phyloP scores from a whole-genome alignment of 345 rosid genomes.

The Rhodomyrtus tomentosa region DNA sequence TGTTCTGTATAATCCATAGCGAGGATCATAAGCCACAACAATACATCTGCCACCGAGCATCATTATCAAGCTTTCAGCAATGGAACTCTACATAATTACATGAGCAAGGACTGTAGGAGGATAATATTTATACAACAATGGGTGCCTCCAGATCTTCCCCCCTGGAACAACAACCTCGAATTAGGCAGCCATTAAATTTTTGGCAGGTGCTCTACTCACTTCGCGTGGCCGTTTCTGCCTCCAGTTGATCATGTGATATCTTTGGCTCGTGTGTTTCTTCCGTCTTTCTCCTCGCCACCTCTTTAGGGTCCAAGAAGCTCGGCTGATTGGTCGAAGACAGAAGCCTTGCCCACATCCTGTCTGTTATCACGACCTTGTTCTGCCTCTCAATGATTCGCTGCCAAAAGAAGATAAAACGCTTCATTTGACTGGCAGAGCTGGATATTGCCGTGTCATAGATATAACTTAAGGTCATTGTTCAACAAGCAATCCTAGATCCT shows the following conservation, averaged over 20 bases:
- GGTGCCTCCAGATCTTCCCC: background rate
- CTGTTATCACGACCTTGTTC: slow-evolving; percentile 57
- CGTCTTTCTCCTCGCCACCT: slow-evolving; percentile 6
- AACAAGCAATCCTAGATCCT: background rate
- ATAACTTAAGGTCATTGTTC: background rate
- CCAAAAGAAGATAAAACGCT: background rate
- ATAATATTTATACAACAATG: background rate
- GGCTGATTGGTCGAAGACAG: slow-evolving; percentile 73
- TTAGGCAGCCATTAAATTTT: background rate
- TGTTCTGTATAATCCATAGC: background rate
- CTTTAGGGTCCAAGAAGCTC: slow-evolving; percentile 39
- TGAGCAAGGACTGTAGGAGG: background rate
- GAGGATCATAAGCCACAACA: background rate
- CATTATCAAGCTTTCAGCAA: background rate
- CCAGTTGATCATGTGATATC: background rate
- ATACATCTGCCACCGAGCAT: background rate
- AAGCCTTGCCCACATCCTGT: slow-evolving; percentile 81
- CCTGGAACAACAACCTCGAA: background rate
- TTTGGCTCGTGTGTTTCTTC: background rate
- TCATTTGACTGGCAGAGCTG: background rate
- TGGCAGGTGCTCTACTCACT: background rate
- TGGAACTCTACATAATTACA: background rate
- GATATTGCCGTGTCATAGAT: background rate
- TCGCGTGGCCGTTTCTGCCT: background rate
- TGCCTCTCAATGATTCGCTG: slow-evolving; percentile 56